phyloP scores from a whole-genome alignment of 2,329 filamentous ascomycete genomes.

The Nakataea oryzae region DNA sequence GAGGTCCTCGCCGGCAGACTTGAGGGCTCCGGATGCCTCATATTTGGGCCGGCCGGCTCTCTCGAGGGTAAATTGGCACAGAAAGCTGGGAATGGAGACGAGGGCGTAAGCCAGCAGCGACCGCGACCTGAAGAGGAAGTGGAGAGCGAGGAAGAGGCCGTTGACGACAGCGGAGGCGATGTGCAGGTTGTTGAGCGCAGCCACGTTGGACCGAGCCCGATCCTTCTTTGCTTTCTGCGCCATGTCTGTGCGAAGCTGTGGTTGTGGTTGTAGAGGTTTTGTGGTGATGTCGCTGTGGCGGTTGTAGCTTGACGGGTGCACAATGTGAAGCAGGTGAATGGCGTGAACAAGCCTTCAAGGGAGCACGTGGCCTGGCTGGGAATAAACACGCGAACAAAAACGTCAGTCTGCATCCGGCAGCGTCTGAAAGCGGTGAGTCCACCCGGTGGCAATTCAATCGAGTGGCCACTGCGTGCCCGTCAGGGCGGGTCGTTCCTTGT shows the following conservation, averaged over 20 bases:
- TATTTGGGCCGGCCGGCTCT: slow-evolving; percentile 70
- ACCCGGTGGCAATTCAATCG: neutral
- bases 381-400: neutral
- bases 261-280: neutral
- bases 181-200: slow-evolving; percentile 72
- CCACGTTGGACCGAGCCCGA: slow-evolving; percentile 66
- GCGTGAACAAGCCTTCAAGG: neutral
- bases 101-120: slow-evolving; percentile 59
- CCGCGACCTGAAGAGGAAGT: slow-evolving; percentile 55
- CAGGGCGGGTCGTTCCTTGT: slow-evolving; percentile 16
- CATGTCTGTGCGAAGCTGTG: slow-evolving; percentile 25
- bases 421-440: neutral
- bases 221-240: slow-evolving; percentile 55
- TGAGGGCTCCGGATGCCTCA: slow-evolving; percentile 55
- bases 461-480: neutral
- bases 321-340: neutral
- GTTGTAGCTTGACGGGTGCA: neutral
- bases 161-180: slow-evolving; percentile 65
- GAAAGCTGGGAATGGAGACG: slow-evolving; percentile 62
- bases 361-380: neutral
- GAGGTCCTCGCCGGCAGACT: slow-evolving; percentile 76
- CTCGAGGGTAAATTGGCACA: slow-evolving; percentile 82
- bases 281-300: neutral
- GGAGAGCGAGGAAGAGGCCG: slow-evolving; percentile 60
- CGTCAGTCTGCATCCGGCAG: neutral